Conservation (phyloP, 306 rosid genomes). For the Crataegus laevigata region DNA sequence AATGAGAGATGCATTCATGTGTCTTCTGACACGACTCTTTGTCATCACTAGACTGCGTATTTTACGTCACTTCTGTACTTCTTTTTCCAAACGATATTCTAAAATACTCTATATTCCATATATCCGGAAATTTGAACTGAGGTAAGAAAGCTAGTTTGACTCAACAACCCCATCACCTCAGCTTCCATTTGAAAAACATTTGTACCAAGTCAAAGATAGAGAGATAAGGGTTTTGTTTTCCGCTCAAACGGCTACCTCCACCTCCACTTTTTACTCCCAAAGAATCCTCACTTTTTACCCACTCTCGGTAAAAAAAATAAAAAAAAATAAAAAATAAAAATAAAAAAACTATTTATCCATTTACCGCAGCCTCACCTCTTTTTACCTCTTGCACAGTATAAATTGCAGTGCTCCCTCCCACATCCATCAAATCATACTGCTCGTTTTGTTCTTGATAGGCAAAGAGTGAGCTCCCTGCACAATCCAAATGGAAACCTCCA, state of each 20-base stretch:
- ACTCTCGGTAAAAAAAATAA: conserved; percentile 18
- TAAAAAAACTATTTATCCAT: neutral
- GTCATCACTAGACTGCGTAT: no score
- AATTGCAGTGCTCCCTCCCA: neutral
- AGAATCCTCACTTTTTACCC: conserved; percentile 23
- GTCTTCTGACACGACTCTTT: no score
- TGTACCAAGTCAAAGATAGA: conserved; percentile 33
- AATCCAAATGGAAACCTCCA: conserved; percentile 26
- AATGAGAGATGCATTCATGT: no score
- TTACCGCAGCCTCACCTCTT: neutral
- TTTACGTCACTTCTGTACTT: rapidly evolving
- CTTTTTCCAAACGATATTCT: no score
- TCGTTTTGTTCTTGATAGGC: neutral
- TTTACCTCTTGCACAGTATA: conserved; percentile 9
- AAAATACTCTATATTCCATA: no score
- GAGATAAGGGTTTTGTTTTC: neutral
- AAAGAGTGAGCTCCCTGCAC: conserved; percentile 23
- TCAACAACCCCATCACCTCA: conserved; percentile 4
- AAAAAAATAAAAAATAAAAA: no score
- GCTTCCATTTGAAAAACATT: conserved; percentile 9
- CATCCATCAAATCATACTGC: neutral
- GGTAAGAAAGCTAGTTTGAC: conserved; percentile 2
- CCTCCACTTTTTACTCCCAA: conserved; percentile 42
- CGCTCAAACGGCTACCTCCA: neutral
- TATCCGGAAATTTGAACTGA: neutral